Percentiles rank a stretch among this genome's conserved stretches.
Evolutionary conservation across 2,329 filamentous ascomycete genomes (phyloP).

Genomic region (Talaromyces sp.): DNA sequence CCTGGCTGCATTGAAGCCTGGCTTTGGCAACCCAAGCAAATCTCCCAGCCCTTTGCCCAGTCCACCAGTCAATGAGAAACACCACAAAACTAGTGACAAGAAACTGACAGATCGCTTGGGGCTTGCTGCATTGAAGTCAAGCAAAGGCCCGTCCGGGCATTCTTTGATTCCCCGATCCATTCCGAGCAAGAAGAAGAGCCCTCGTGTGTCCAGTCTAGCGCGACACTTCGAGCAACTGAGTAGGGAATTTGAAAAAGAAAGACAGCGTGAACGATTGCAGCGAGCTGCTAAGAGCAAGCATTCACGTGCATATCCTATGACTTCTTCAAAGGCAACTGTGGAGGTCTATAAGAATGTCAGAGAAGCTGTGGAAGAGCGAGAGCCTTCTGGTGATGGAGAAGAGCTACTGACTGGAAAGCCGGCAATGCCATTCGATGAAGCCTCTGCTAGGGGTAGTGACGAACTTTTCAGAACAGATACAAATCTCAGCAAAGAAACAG

Average conservation of each 20-base stretch:
- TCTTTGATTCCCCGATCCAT: slow-evolving; percentile 89
- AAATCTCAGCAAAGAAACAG: slow-evolving; percentile 28
- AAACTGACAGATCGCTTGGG: slow-evolving; percentile 71
- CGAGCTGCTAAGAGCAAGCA: slow-evolving; percentile 69
- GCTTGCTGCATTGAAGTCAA: slow-evolving; percentile 58
- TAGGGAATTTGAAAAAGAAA: slow-evolving; percentile 92
- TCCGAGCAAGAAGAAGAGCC: slow-evolving; percentile 61
- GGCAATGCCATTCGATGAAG: slow-evolving; percentile 25
- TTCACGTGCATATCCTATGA: slow-evolving; percentile 79
- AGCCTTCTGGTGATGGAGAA: slow-evolving; percentile 59
- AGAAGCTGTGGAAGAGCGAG: slow-evolving; percentile 81
- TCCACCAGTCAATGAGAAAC: slow-evolving; percentile 25
- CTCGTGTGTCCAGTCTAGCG: slow-evolving; percentile 84
- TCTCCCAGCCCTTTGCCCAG: slow-evolving; percentile 16
- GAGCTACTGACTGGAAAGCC: slow-evolving; percentile 29
- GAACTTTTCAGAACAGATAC: slow-evolving; percentile 21
- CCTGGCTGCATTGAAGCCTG: slow-evolving; percentile 19
- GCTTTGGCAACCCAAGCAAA: slow-evolving; percentile 18
- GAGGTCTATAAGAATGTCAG: slow-evolving; percentile 93
- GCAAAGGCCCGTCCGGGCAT: slow-evolving; percentile 42
- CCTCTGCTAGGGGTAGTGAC: slow-evolving; percentile 20
- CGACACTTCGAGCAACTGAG: slow-evolving; percentile 96
- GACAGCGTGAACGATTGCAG: slow-evolving; percentile 77
- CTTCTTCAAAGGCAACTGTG: slow-evolving; percentile 90
- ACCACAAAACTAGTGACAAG: slow-evolving; percentile 55